These are phyloP conservation scores for Aphanomyces invadans DNA, from an alignment of 352 stramenopile genomes.

Conservation along the genomic window DNA sequence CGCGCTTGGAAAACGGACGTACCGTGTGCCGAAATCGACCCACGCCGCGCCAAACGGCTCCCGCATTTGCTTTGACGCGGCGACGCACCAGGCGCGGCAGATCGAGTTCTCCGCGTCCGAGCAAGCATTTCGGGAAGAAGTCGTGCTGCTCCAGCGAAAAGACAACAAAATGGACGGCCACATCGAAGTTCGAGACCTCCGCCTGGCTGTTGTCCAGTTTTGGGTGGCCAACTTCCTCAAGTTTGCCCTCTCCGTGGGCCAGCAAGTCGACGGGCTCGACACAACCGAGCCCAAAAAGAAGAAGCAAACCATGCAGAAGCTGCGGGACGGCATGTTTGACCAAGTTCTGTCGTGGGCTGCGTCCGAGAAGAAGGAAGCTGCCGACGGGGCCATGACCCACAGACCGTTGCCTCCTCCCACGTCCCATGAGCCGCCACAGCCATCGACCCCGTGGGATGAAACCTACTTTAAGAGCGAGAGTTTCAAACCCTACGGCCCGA, in stretches of 20 bases:
- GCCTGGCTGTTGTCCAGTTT: constrained; percentile 74
- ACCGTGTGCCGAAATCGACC: constrained; percentile 56
- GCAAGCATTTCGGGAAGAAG: constrained; percentile 67
- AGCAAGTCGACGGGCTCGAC: constrained; percentile 63
- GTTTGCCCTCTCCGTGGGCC: constrained; percentile 64
- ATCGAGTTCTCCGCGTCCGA: constrained; percentile 65
- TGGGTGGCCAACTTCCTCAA: constrained; percentile 82
- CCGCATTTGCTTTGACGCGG: constrained; percentile 51
- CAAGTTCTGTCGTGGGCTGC: constrained; percentile 60
- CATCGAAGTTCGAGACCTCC: constrained; percentile 60
- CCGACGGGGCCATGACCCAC: constrained; percentile 31
- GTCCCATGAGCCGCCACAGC: too few species aligned
- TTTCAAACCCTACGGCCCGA: constrained; percentile 22
- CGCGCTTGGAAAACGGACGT: constrained; percentile 77
- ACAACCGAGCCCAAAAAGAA: constrained; percentile 77
- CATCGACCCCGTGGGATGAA: constrained; percentile 25
- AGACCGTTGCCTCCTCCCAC: too few species aligned
- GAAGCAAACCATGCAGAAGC: constrained; percentile 66
- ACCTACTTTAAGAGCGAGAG: constrained; percentile 29
- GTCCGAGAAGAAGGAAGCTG: background rate
- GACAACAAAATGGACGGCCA: constrained; percentile 76
- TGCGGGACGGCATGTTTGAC: constrained; percentile 69
- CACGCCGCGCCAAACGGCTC: constrained; percentile 44
- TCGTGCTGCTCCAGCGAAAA: constrained; percentile 70
- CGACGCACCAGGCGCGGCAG: constrained; percentile 57